Evolutionary conservation across 192 early-diverging fungal species (phyloP).

Genomic region (Coemansia sp.): DNA sequence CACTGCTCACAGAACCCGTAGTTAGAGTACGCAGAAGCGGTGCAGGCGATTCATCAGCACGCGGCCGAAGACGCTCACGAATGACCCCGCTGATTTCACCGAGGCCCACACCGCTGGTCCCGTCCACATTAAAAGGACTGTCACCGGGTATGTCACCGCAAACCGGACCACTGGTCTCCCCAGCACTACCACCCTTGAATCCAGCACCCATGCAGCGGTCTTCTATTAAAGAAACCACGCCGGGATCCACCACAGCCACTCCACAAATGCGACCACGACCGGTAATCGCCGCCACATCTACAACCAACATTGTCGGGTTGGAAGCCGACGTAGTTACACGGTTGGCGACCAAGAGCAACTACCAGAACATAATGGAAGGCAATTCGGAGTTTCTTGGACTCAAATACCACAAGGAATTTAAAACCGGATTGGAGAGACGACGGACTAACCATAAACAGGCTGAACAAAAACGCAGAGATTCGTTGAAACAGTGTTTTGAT

Average conservation of each 20-base stretch:
- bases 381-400: slow-evolving; percentile 82
- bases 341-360: slow-evolving; percentile 73
- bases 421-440: slow-evolving; percentile 76
- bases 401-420: slow-evolving; percentile 72
- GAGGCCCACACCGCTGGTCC: slow-evolving; percentile 40
- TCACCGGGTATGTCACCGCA: neutral
- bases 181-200: slow-evolving; percentile 12
- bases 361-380: slow-evolving; percentile 86
- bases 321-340: slow-evolving; percentile 56
- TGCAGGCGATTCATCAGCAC: neutral
- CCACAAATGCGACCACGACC: slow-evolving; percentile 20
- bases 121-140: slow-evolving; percentile 30
- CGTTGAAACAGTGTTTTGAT: slow-evolving; percentile 89
- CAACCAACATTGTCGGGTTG: slow-evolving; percentile 38
- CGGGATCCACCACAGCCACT: slow-evolving; percentile 18
- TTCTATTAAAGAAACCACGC: neutral
- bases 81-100: slow-evolving; percentile 32
- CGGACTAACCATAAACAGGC: slow-evolving; percentile 93
- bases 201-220: slow-evolving; percentile 2
- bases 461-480: slow-evolving; percentile 94
- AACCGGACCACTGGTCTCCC: slow-evolving; percentile 1
- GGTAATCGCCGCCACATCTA: slow-evolving; percentile 32
- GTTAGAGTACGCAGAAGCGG: neutral
- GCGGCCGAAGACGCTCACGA: slow-evolving; percentile 22
- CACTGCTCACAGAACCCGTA: neutral